A percentile compares a stretch with the other conserved stretches of the same genome.
Conservation (phyloP, 805 yeast species). For the Nakazawaea holstii region DNA sequence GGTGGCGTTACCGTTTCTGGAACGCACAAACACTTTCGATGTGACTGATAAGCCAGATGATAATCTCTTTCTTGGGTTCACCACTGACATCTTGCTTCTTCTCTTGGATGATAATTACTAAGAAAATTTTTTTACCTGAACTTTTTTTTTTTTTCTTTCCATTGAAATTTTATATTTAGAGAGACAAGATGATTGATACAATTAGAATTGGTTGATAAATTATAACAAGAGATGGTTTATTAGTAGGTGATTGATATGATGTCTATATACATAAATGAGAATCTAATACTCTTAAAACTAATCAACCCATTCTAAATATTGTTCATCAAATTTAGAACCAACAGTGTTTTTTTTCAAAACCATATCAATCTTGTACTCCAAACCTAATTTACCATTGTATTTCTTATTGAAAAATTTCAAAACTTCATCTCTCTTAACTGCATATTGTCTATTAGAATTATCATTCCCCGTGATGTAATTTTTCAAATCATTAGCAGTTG, state of each 20-base stretch:
- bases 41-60: conserved; percentile 59
- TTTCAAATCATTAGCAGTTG: conserved; percentile 61
- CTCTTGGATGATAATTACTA: not conserved
- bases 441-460: conserved; percentile 56
- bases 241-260: no score
- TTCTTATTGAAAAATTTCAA: conserved; percentile 51
- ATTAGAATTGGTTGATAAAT: no score
- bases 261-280: not conserved
- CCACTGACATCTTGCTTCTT: conserved; percentile 12
- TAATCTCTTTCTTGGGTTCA: conserved; percentile 34
- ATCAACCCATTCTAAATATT: conserved; percentile 43
- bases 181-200: no score
- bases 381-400: conserved; percentile 55
- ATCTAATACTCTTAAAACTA: not conserved
- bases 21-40: conserved; percentile 86
- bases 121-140: not conserved
- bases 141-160: not conserved
- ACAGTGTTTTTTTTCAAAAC: conserved; percentile 55
- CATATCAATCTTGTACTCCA: conserved; percentile 51
- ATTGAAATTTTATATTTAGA: no score
- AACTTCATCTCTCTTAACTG: conserved; percentile 66
- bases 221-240: no score
- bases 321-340: conserved; percentile 34
- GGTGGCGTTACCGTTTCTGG: conserved; percentile 84
- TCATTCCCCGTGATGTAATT: conserved; percentile 66